Evolutionary conservation across 768 basidiomycete genomes (phyloP).

Genomic region (Boletus reticuloceps): DNA sequence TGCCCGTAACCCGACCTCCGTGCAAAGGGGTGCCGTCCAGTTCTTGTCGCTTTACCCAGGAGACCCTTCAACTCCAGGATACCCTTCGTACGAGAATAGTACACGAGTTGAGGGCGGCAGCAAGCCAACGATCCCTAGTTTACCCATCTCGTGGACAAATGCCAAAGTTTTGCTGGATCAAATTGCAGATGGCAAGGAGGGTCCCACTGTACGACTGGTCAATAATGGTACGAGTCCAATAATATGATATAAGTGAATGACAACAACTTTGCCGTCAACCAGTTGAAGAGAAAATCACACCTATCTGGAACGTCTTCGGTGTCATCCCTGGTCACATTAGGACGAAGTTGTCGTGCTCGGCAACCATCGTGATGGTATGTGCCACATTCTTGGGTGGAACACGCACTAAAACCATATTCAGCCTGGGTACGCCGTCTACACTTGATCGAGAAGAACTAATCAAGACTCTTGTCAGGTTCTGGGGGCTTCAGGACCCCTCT

Average conservation of each 20-base stretch:
- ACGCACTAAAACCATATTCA: conserved; percentile 10
- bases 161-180: conserved; percentile 62
- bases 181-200: conserved; percentile 35
- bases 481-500: conserved; percentile 54
- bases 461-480: conserved; percentile 31
- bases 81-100: conserved; percentile 81
- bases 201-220: conserved; percentile 46
- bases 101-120: conserved; percentile 60
- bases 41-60: conserved; percentile 67
- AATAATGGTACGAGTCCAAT: conserved; percentile 46
- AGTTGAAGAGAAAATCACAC: conserved; percentile 81
- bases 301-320: conserved; percentile 90
- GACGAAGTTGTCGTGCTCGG: conserved; percentile 88
- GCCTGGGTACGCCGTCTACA: conserved; percentile 20
- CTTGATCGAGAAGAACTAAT: background rate
- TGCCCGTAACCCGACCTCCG: conserved; percentile 78
- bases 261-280: background rate
- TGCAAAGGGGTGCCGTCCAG: conserved; percentile 85
- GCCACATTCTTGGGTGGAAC: background rate
- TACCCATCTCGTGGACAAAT: conserved; percentile 91
- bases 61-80: conserved; percentile 85
- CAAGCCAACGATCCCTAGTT: conserved; percentile 74
- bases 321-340: conserved; percentile 80
- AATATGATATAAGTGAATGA: background rate
- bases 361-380: conserved; percentile 82